These are phyloP conservation scores for Saccharomycopsis babjevae DNA, from an alignment of 805 yeast species.

Conservation along the genomic window DNA sequence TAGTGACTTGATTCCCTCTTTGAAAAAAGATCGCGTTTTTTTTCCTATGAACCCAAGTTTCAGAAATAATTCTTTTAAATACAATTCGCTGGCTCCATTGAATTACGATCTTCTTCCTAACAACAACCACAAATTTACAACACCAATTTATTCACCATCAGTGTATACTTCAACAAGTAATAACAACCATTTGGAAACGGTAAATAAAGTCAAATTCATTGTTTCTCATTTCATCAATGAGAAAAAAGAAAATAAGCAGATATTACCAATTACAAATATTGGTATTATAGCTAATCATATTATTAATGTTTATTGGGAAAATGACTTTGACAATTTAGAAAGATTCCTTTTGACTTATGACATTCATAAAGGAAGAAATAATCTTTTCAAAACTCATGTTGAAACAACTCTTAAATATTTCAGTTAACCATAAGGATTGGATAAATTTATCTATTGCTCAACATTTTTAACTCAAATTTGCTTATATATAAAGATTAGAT, in stretches of 20 bases:
- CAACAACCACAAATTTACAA: neutral
- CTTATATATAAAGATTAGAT: neutral
- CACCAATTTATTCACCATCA: neutral
- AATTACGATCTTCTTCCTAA: neutral
- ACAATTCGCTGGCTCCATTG: neutral
- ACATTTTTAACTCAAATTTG: neutral
- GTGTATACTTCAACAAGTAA: neutral
- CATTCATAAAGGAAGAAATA: slow-evolving; percentile 19
- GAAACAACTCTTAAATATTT: slow-evolving; percentile 5
- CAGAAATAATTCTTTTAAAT: neutral
- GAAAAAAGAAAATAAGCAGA: neutral
- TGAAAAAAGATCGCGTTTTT: neutral
- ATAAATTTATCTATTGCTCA: neutral
- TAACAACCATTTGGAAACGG: neutral
- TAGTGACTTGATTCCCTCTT: neutral
- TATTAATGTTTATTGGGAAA: slow-evolving; percentile 28
- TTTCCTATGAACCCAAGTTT: neutral
- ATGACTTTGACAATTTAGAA: slow-evolving; percentile 20
- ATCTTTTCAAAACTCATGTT: slow-evolving; percentile 17
- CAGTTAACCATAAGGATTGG: neutral
- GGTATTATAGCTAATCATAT: slow-evolving; percentile 26
- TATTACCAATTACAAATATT: neutral
- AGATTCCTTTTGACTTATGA: slow-evolving; percentile 6
- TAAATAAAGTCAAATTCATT: neutral
- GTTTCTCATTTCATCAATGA: neutral